phyloP scores from a whole-genome alignment of 2,329 filamentous ascomycete genomes.

The Cladosporium sphaerospermum region DNA sequence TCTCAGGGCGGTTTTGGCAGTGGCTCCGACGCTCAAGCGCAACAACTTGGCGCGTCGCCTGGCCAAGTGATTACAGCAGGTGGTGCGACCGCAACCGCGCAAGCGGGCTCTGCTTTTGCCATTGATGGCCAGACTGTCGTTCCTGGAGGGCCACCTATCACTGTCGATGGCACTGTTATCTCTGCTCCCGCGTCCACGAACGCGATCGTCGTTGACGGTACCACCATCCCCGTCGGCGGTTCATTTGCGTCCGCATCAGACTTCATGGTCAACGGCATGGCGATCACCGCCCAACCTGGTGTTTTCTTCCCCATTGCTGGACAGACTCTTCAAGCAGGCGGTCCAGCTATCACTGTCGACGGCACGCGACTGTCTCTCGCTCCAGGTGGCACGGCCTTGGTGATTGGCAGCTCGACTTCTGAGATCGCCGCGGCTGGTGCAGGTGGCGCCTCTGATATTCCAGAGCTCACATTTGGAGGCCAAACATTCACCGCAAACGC shows the following conservation, averaged over 20 bases:
- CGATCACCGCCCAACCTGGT: conserved; percentile 20
- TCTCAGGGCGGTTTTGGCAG: not conserved
- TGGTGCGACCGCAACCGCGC: conserved; percentile 17
- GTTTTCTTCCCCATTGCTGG: conserved; percentile 27
- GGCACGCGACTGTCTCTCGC: conserved; percentile 28
- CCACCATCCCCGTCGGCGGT: conserved; percentile 9
- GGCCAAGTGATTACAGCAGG: conserved; percentile 9
- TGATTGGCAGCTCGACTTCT: conserved; percentile 28
- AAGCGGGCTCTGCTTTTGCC: conserved; percentile 19
- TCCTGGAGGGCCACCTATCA: conserved; percentile 25
- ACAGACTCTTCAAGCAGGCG: conserved; percentile 32
- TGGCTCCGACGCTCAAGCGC: not conserved
- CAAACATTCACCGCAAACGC: conserved; percentile 39
- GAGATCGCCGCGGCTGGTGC: conserved; percentile 7
- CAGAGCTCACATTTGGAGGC: conserved; percentile 36
- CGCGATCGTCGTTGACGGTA: conserved; percentile 19
- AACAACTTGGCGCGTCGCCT: conserved; percentile 6
- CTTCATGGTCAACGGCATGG: conserved; percentile 24
- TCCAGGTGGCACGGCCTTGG: conserved; percentile 32
- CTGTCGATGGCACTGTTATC: conserved; percentile 17
- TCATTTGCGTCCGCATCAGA: conserved; percentile 11
- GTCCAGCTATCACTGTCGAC: conserved; percentile 30
- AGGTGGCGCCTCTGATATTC: conserved; percentile 20
- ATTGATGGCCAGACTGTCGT: conserved; percentile 23
- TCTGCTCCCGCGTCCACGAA: conserved; percentile 14